These are phyloP conservation scores for Funneliformis mosseae DNA, from an alignment of 192 early-diverging fungal genomes.

Conservation along the genomic window DNA sequence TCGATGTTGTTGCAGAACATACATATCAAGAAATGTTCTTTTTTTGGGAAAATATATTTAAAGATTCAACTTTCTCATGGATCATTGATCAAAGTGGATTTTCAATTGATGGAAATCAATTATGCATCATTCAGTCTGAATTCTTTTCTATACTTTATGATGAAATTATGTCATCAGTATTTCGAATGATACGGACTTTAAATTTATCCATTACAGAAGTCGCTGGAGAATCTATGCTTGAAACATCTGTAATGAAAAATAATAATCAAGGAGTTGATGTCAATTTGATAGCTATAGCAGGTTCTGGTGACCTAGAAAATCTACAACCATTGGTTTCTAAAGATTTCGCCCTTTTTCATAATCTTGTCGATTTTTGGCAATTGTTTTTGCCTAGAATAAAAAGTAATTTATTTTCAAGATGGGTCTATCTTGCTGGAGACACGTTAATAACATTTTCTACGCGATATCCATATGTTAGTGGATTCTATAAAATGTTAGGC, in stretches of 20 bases:
- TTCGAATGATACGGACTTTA: conserved; percentile 45
- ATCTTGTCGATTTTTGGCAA: conserved; percentile 67
- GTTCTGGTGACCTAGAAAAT: conserved; percentile 51
- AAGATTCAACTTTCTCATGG: conserved; percentile 25
- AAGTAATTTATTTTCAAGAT: conserved; percentile 51
- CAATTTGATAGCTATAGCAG: conserved; percentile 26
- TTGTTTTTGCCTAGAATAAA: conserved; percentile 49
- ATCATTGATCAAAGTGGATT: background rate
- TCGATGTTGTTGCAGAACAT: conserved; percentile 34
- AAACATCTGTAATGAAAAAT: background rate
- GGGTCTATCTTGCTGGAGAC: conserved; percentile 61
- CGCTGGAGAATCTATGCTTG: conserved; percentile 4
- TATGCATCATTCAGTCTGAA: background rate
- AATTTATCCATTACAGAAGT: conserved; percentile 46
- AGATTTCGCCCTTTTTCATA: conserved; percentile 71
- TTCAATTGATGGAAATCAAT: conserved; percentile 30
- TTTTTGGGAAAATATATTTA: conserved; percentile 66
- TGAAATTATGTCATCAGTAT: conserved; percentile 46
- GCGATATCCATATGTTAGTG: conserved; percentile 66
- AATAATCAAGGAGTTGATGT: background rate
- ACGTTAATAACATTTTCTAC: conserved; percentile 54
- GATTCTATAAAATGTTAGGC: conserved; percentile 71
- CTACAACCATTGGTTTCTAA: conserved; percentile 58
- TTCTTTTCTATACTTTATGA: conserved; percentile 57
- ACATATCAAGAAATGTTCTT: conserved; percentile 57